Conservation (phyloP, 1,284 basidiomycete species). For the Kwoniella shivajii region DNA sequence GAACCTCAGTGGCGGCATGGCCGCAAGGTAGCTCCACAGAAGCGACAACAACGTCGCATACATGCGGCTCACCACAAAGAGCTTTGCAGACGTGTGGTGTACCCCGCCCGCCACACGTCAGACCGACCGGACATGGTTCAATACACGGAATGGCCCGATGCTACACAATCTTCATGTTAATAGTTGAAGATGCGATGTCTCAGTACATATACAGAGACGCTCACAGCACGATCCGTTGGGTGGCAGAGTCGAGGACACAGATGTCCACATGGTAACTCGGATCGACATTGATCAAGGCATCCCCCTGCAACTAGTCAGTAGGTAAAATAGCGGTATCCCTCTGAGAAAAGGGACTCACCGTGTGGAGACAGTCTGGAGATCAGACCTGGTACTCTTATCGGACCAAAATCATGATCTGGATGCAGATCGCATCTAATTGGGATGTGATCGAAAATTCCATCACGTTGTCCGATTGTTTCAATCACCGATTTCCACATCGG, state of each 20-base stretch:
- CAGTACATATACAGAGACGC: not conserved
- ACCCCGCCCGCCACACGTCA: not conserved
- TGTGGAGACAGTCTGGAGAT: not conserved
- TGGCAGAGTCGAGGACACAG: not conserved
- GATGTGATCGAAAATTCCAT: not conserved
- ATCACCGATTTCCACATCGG: slow-evolving; percentile 60
- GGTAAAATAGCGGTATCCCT: not conserved
- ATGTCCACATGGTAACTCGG: not conserved
- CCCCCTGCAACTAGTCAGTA: not conserved
- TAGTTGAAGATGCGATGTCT: not conserved
- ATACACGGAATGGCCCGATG: not conserved
- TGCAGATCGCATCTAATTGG: not conserved
- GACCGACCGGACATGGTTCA: not conserved
- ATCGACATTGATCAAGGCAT: not conserved
- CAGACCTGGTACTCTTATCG: not conserved
- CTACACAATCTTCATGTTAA: not conserved
- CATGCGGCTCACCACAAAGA: not conserved
- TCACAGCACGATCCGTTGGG: not conserved
- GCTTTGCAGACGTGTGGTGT: not conserved
- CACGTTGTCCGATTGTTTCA: not conserved
- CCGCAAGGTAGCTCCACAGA: not conserved
- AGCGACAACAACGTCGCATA: not conserved
- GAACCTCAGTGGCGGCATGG: not conserved
- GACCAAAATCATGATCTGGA: not conserved
- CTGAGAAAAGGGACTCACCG: not conserved